phyloP scores from a whole-genome alignment of 768 basidiomycete species.

The Pleurotus djamor region DNA sequence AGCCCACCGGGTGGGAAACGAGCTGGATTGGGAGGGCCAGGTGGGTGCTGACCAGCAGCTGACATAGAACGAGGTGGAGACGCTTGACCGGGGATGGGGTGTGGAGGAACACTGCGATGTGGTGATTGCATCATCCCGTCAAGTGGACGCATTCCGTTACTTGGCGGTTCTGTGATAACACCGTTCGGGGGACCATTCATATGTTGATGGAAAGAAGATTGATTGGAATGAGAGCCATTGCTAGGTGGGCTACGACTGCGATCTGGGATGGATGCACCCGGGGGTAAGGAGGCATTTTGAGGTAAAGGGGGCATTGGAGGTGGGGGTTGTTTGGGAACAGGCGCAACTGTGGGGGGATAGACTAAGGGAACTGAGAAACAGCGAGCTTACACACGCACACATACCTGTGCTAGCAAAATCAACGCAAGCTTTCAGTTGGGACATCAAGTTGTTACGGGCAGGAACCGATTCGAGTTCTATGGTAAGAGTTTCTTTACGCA shows the following conservation, averaged over 20 bases:
- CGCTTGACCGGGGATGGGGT: constrained; percentile 7
- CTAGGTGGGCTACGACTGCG: constrained; percentile 11
- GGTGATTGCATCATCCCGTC: neutral
- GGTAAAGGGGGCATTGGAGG: constrained; percentile 61
- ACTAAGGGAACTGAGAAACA: constrained; percentile 1
- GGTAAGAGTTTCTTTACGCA: constrained; percentile 83
- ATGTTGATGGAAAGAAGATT: constrained; percentile 28
- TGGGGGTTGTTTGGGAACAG: constrained; percentile 59
- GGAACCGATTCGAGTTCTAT: constrained; percentile 59
- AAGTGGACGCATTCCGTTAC: too few species aligned
- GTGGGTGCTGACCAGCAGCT: neutral
- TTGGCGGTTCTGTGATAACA: constrained; percentile 24
- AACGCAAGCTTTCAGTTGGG: constrained; percentile 81
- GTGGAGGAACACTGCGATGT: constrained; percentile 12
- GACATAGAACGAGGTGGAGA: neutral
- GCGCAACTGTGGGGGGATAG: constrained; percentile 39
- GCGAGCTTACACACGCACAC: constrained; percentile 19
- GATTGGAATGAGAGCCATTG: neutral
- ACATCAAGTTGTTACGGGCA: constrained; percentile 59
- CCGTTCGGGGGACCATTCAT: constrained; percentile 24
- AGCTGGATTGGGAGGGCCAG: neutral
- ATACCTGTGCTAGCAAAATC: constrained; percentile 74
- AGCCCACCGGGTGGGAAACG: neutral
- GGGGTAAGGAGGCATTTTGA: constrained; percentile 28
- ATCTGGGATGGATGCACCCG: constrained; percentile 33